Evolutionary conservation across 2,329 filamentous ascomycete genomes (phyloP).

Genomic region (Clarireedia monteithiana): DNA sequence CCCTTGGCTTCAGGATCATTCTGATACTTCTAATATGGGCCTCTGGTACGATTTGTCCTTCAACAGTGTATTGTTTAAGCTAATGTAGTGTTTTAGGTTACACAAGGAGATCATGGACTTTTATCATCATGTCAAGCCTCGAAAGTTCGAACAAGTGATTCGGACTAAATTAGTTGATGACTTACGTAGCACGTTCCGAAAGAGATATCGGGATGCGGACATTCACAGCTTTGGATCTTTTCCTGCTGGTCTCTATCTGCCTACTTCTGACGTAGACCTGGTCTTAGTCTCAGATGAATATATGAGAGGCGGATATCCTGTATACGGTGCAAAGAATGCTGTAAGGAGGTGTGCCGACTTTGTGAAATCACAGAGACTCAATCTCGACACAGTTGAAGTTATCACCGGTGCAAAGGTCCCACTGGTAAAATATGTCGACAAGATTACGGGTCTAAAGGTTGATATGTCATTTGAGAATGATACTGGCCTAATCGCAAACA

Average conservation of each 20-base stretch:
- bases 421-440: conserved; percentile 84
- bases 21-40: conserved; percentile 42
- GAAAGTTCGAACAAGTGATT: conserved; percentile 67
- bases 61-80: conserved; percentile 9
- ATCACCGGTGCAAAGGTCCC: conserved; percentile 78
- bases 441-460: conserved; percentile 68
- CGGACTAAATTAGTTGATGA: conserved; percentile 66
- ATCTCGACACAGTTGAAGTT: conserved; percentile 54
- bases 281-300: conserved; percentile 64
- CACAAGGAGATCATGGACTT: conserved; percentile 90
- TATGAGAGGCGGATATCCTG: conserved; percentile 42
- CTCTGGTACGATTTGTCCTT: conserved; percentile 43
- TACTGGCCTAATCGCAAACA: conserved; percentile 70
- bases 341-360: conserved; percentile 57
- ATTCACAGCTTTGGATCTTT: conserved; percentile 87
- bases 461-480: conserved; percentile 94
- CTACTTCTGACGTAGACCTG: conserved; percentile 87
- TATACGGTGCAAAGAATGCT: conserved; percentile 24
- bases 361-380: conserved; percentile 48
- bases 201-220: conserved; percentile 47
- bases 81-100: conserved; percentile 44
- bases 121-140: conserved; percentile 74
- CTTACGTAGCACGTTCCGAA: conserved; percentile 52
- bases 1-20: conserved; percentile 61
- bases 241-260: conserved; percentile 68